Conservation (phyloP, 495 filamentous ascomycete species). For the Penicillium bovifimosum region DNA sequence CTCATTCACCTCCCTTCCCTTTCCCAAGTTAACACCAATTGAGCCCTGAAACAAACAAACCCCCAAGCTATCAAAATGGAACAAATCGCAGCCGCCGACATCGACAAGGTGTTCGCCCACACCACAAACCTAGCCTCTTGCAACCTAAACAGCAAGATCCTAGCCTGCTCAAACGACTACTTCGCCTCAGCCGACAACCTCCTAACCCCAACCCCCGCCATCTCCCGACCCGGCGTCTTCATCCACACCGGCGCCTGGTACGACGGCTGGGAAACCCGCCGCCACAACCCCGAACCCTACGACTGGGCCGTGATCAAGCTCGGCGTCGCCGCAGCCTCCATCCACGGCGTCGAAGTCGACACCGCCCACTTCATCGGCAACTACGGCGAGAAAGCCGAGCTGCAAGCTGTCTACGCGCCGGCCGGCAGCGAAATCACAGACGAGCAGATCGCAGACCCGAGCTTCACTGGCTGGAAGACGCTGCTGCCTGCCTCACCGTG, state of each 20-base stretch:
- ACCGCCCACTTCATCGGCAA: slow-evolving; percentile 85
- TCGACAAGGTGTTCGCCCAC: slow-evolving; percentile 61
- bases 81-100: slow-evolving; percentile 50
- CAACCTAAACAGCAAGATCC: slow-evolving; percentile 64
- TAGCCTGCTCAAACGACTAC: slow-evolving; percentile 80
- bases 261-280: slow-evolving; percentile 90
- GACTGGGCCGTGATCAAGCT: slow-evolving; percentile 83
- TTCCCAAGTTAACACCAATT: too few species aligned
- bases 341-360: slow-evolving; percentile 80
- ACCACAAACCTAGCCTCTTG: slow-evolving; percentile 70
- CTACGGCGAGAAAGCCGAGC: slow-evolving; percentile 73
- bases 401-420: slow-evolving; percentile 67
- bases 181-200: slow-evolving; percentile 82
- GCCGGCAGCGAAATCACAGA: slow-evolving; percentile 41
- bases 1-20: too few species aligned
- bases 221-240: slow-evolving; percentile 76
- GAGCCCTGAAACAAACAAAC: too few species aligned
- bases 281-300: slow-evolving; percentile 72
- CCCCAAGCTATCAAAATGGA: slow-evolving; percentile 1
- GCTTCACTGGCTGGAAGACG: slow-evolving; percentile 61
- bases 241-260: slow-evolving; percentile 87
- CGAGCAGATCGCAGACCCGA: slow-evolving; percentile 54
- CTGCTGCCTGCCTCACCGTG: slow-evolving; percentile 66
- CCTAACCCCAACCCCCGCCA: slow-evolving; percentile 65
- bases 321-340: slow-evolving; percentile 68